Base-by-base conservation (phyloP, 352 stramenopile genomes). In the Globisporangium ultimum region DNA sequence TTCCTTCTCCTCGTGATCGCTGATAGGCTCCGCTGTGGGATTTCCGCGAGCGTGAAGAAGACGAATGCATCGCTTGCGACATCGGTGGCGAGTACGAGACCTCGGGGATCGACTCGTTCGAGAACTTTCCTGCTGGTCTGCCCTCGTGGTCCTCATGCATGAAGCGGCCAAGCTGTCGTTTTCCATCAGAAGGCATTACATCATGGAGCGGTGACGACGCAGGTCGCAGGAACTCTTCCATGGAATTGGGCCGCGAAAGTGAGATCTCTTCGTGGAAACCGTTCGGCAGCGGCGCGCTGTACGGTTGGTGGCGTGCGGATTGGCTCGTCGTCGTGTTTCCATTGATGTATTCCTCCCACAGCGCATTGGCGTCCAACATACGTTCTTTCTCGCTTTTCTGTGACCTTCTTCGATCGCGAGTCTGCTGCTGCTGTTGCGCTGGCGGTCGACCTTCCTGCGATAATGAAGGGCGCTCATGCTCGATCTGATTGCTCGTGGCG, bases 341-440 rank as follows among this genome's bases (percentile, higher is more conserved):
- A 14, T 74, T 66, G 54, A 76, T 61, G 32, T 79, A 70, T 56
- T 78, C 63, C 42, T 79, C 63, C 74, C 74, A 84, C 4, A 75
- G 18, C 7, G 64, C 64, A 22, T 77, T 71, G 21, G 46, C 38
- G 15, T 71, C 57, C 24, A 46, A 54, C n/a, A 72, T 58, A 36
- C 56, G 63, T 3, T 58, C 58, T 21, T 76, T 66, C 20, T 71
- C 63, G 40, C 73, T 41, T 15, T 67, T 60, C n/a, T 60, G 56
- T 62, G 17, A 41, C 22, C 15, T 52, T 58, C 2, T 73, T 61
- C 38, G 38, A 43, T 43, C 38, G 3, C 8, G 38, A 17, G 38
- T 13, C 3, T 43, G 38, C 61, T 75, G 53, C 20, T 66, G 51
- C 17, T 66, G 34, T 6, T 47, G 47, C 12, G 46, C 14, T 58